phyloP scores from a whole-genome alignment of 768 basidiomycete species.

The Neoboletus subvelutipes region DNA sequence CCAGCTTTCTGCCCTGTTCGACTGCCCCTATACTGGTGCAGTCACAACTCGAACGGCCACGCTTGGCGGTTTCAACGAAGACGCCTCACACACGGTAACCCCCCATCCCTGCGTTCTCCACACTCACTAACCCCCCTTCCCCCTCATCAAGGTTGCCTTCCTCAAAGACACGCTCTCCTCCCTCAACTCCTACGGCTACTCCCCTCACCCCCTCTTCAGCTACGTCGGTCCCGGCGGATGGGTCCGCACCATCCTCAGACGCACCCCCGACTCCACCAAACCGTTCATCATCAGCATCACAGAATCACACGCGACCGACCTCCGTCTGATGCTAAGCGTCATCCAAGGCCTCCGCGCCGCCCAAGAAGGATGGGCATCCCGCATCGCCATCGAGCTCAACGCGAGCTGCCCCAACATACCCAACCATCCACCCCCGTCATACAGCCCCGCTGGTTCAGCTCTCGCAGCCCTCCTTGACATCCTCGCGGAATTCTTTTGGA shows the following conservation, averaged over 20 bases:
- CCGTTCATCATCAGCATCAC: slow-evolving; percentile 84
- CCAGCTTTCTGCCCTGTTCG: slow-evolving; percentile 66
- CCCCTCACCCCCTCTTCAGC: slow-evolving; percentile 64
- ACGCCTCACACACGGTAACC: slow-evolving; percentile 56
- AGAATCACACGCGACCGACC: slow-evolving; percentile 50
- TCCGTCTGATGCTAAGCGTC: slow-evolving; percentile 53
- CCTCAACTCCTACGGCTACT: slow-evolving; percentile 86
- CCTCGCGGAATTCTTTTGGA: slow-evolving; percentile 47
- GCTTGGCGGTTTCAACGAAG: slow-evolving; percentile 66
- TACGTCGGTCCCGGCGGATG: slow-evolving; percentile 55
- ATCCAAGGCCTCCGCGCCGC: slow-evolving; percentile 58
- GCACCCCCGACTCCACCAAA: slow-evolving; percentile 41
- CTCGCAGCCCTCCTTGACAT: slow-evolving; percentile 56
- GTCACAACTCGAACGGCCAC: slow-evolving; percentile 82
- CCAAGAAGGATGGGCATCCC: slow-evolving; percentile 34
- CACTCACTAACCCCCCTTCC: slow-evolving; percentile 8
- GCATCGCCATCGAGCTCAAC: slow-evolving; percentile 78
- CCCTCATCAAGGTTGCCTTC: slow-evolving; percentile 56
- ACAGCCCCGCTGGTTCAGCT: slow-evolving; percentile 42
- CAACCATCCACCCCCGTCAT: slow-evolving; percentile 61
- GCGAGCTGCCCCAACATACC: slow-evolving; percentile 82
- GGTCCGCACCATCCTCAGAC: slow-evolving; percentile 47
- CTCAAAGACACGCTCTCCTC: slow-evolving; percentile 51
- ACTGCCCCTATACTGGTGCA: slow-evolving; percentile 68
- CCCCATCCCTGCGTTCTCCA: not conserved